Percentiles rank a stretch among this genome's conserved stretches.
phyloP scores from a whole-genome alignment of 352 stramenopile species.

The Peronospora destructor region DNA sequence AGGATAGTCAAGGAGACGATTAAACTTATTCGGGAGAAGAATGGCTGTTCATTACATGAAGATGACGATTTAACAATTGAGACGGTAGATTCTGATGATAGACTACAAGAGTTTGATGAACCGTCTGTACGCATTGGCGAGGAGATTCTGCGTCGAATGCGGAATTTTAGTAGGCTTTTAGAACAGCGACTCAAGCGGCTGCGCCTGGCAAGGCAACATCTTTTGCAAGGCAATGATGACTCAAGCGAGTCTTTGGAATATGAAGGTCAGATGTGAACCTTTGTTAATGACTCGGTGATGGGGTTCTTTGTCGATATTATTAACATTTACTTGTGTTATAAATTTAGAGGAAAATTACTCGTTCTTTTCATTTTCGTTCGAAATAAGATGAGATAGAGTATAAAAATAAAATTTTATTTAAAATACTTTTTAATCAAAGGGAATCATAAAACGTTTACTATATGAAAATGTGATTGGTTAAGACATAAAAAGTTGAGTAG shows the following conservation, averaged over 20 bases:
- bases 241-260: conserved; percentile 2
- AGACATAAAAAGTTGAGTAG: neutral
- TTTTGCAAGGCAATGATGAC: conserved; percentile 3
- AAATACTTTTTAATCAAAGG: too few species aligned
- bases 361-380: neutral
- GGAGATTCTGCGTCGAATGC: conserved; percentile 48
- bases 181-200: conserved; percentile 45
- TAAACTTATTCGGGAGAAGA: conserved; percentile 17
- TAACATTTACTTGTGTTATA: neutral
- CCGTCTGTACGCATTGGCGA: conserved; percentile 29
- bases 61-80: conserved; percentile 3
- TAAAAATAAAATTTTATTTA: too few species aligned
- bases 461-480: neutral
- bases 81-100: conserved; percentile 13
- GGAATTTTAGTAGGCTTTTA: conserved; percentile 39
- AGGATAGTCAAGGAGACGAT: conserved; percentile 24
- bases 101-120: conserved; percentile 18
- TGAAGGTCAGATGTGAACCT: neutral
- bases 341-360: neutral
- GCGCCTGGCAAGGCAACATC: conserved; percentile 24
- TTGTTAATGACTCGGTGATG: neutral
- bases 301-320: conserved; percentile 1
- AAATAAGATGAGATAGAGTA: too few species aligned
- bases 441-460: neutral
- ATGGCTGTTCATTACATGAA: conserved; percentile 11